Conservation (phyloP, 345 rosid genomes). For the Aquilaria yunnanensis region DNA sequence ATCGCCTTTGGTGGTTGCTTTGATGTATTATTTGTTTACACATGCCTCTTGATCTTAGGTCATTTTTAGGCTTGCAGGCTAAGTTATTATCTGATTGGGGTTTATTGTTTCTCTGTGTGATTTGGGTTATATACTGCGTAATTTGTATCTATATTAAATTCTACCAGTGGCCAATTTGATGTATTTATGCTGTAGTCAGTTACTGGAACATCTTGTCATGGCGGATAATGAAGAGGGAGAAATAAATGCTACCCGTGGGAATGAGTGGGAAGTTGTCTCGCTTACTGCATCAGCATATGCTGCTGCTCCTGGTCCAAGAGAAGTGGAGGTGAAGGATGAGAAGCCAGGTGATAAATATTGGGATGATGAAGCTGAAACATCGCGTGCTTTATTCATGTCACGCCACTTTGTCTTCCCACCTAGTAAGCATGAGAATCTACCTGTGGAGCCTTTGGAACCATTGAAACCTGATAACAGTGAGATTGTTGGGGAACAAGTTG, state of each 20-base stretch:
- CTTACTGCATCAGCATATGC: constrained; percentile 92
- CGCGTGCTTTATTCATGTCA: constrained; percentile 66
- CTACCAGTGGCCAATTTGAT: not conserved
- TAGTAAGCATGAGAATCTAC: constrained; percentile 57
- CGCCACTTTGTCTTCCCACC: constrained; percentile 78
- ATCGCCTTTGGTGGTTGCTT: too few species aligned
- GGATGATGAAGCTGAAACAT: constrained; percentile 47
- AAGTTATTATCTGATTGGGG: not conserved
- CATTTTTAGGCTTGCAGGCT: not conserved
- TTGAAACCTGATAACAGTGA: constrained; percentile 32
- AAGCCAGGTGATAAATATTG: constrained; percentile 23
- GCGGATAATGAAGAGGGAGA: constrained; percentile 41
- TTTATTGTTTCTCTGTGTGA: not conserved
- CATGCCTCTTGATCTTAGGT: too few species aligned
- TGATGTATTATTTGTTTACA: too few species aligned
- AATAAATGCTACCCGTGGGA: constrained; percentile 43
- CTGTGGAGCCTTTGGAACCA: constrained; percentile 30
- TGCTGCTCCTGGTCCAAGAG: constrained; percentile 77
- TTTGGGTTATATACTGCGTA: not conserved
- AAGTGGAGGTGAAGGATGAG: constrained; percentile 33
- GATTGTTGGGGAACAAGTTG: constrained; percentile 28
- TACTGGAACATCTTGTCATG: constrained; percentile 30
- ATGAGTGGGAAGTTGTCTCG: constrained; percentile 95
- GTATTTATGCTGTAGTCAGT: constrained; percentile 8
- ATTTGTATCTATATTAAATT: not conserved